These are phyloP conservation scores for Pseudovirgaria hyperparasitica DNA, from an alignment of 2,329 filamentous ascomycete genomes.

Conservation along the genomic window DNA sequence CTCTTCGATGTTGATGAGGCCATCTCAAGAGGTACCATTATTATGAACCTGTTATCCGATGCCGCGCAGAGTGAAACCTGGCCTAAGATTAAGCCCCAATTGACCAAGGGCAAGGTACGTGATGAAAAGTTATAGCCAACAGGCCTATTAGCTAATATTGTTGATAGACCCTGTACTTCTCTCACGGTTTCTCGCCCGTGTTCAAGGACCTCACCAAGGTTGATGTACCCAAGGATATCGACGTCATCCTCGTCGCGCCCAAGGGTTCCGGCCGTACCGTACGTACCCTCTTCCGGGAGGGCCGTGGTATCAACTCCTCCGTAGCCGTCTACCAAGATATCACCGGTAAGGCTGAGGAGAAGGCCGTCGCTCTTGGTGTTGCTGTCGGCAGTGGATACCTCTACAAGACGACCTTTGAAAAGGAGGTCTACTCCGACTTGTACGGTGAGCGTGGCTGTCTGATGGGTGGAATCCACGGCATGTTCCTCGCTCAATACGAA, in stretches of 20 bases:
- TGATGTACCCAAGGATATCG: conserved; percentile 86
- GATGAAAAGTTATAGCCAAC: conserved; percentile 6
- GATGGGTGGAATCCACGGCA: conserved; percentile 99
- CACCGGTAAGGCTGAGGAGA: conserved; percentile 95
- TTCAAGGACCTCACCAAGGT: conserved; percentile 99
- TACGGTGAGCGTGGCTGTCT: conserved; percentile 99
- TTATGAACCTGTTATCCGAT: conserved; percentile 99
- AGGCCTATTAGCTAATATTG: conserved; percentile 10
- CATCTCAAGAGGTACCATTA: conserved; percentile 80
- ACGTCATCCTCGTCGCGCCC: conserved; percentile 98
- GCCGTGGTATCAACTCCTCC: conserved; percentile 98
- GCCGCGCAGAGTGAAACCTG: conserved; percentile 98
- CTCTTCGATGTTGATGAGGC: conserved; percentile 97
- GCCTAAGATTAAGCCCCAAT: conserved; percentile 94
- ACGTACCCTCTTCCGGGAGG: conserved; percentile 96
- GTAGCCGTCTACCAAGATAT: conserved; percentile 98
- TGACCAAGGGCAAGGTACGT: conserved; percentile 93
- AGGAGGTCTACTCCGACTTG: conserved; percentile 99
- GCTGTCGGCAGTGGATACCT: conserved; percentile 97
- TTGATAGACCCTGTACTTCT: conserved; percentile 92
- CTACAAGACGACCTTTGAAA: conserved; percentile 99
- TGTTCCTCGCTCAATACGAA: conserved; percentile 99
- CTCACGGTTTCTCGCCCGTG: conserved; percentile 98
- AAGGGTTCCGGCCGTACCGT: conserved; percentile 99
- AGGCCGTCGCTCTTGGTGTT: conserved; percentile 90